Evolutionary conservation across 176 grass and related monocot species (phyloP).

Genomic region (Raddia distichophylla): DNA sequence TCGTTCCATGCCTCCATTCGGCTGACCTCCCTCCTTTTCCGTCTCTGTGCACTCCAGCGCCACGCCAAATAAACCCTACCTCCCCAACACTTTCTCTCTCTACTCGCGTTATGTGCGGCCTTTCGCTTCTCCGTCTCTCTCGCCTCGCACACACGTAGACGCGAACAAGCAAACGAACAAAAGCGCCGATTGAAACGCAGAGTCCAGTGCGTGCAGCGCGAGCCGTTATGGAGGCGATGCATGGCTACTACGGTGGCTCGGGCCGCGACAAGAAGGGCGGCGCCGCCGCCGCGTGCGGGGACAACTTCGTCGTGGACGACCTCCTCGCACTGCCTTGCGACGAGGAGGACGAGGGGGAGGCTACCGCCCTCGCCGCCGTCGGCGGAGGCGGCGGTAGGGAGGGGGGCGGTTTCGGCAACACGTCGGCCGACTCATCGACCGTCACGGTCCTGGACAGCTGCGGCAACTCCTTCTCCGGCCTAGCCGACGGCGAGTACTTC

Average conservation of each 20-base stretch:
- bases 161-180: slow-evolving; percentile 30
- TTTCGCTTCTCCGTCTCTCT: background rate
- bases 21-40: slow-evolving; percentile 33
- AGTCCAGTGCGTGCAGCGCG: background rate
- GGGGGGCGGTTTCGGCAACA: slow-evolving; percentile 44
- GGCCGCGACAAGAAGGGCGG: slow-evolving; percentile 6
- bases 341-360: slow-evolving; percentile 60
- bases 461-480: slow-evolving; percentile 77
- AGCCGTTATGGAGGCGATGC: slow-evolving; percentile 33
- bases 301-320: slow-evolving; percentile 84
- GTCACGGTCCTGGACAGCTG: slow-evolving; percentile 83
- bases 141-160: slow-evolving; percentile 40
- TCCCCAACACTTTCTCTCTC: slow-evolving; percentile 37
- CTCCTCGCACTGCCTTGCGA: slow-evolving; percentile 79
- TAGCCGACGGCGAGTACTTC: slow-evolving; percentile 57
- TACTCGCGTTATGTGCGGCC: slow-evolving; percentile 43
- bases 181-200: slow-evolving; percentile 45
- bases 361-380: background rate
- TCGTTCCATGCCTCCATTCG: slow-evolving; percentile 58
- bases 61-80: slow-evolving; percentile 66
- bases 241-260: slow-evolving; percentile 1
- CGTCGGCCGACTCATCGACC: slow-evolving; percentile 73
- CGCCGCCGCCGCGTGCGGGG: background rate
- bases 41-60: slow-evolving; percentile 40
- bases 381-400: slow-evolving; percentile 31